phyloP scores from a whole-genome alignment of 2,329 filamentous ascomycete species.

The Cordyceps cateniannulata region DNA sequence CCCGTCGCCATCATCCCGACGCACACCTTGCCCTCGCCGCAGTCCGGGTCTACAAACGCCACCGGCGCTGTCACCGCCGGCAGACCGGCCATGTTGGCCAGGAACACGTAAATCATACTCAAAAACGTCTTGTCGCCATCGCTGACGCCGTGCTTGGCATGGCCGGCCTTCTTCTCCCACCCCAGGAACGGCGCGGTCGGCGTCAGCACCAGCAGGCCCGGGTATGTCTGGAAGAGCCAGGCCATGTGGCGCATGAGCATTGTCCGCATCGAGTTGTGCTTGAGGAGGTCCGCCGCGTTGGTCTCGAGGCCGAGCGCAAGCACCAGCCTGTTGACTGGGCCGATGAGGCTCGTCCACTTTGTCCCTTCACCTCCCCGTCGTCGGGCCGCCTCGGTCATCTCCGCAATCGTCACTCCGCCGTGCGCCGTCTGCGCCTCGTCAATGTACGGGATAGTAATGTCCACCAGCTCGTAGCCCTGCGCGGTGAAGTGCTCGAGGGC shows the following conservation, averaged over 20 bases:
- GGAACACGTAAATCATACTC: slow-evolving; percentile 79
- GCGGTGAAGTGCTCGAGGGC: slow-evolving; percentile 53
- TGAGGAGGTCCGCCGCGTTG: slow-evolving; percentile 62
- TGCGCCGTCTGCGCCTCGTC: slow-evolving; percentile 70
- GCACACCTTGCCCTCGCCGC: slow-evolving; percentile 53
- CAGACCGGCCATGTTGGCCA: slow-evolving; percentile 75
- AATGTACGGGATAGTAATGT: slow-evolving; percentile 61
- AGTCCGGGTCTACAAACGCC: slow-evolving; percentile 57
- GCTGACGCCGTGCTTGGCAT: slow-evolving; percentile 63
- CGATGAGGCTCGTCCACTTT: slow-evolving; percentile 50
- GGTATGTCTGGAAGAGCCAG: slow-evolving; percentile 61
- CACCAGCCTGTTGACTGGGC: slow-evolving; percentile 63
- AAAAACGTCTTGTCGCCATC: slow-evolving; percentile 68
- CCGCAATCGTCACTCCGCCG: slow-evolving; percentile 67
- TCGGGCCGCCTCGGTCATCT: slow-evolving; percentile 50
- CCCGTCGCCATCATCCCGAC: slow-evolving; percentile 58
- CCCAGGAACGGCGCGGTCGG: slow-evolving; percentile 72
- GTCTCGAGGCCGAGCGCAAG: slow-evolving; percentile 59
- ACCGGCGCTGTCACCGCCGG: slow-evolving; percentile 70
- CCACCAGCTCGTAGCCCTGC: slow-evolving; percentile 42
- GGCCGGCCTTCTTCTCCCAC: slow-evolving; percentile 56
- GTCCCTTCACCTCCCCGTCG: slow-evolving; percentile 36
- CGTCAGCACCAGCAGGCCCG: slow-evolving; percentile 70
- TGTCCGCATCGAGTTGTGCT: slow-evolving; percentile 65
- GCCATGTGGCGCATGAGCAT: slow-evolving; percentile 75